Evolutionary conservation across 306 rosid species (phyloP).

Genomic region (Luffa acutangula): DNA sequence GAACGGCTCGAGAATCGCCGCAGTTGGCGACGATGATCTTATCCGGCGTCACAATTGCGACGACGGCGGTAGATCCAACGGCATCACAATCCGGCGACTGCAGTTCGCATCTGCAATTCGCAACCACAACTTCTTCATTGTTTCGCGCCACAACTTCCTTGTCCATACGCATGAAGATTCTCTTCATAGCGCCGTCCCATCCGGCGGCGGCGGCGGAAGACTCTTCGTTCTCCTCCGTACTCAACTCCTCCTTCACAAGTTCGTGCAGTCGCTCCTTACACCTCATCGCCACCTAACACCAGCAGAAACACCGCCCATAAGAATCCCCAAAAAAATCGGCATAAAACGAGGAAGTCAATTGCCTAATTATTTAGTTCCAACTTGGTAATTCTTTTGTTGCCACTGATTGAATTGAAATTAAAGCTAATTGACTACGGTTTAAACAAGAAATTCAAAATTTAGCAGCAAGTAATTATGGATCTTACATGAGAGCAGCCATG

Average conservation of each 20-base stretch:
- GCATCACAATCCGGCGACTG: conserved; percentile 49
- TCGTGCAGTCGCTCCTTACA: conserved; percentile 46
- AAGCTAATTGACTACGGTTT: background rate
- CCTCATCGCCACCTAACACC: conserved; percentile 36
- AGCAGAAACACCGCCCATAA: background rate
- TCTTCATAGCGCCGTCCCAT: conserved; percentile 41
- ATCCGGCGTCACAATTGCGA: conserved; percentile 31
- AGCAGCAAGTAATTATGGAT: background rate
- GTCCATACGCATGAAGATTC: conserved; percentile 47
- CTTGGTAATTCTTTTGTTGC: background rate
- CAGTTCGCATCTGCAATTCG: conserved; percentile 41
- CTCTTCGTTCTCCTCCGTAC: conserved; percentile 2
- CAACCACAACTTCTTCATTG: conserved; percentile 10
- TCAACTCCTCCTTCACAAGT: conserved; percentile 42
- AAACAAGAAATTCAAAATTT: background rate
- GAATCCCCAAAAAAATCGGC: background rate
- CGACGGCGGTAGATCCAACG: conserved; percentile 59
- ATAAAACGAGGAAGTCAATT: background rate
- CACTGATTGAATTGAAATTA: background rate
- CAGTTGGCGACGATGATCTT: conserved; percentile 54
- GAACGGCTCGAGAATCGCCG: conserved; percentile 59
- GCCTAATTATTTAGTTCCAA: background rate
- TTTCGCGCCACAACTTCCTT: conserved; percentile 27
- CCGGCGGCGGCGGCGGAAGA: background rate
- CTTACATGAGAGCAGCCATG: conserved; percentile 70